Evolutionary conservation across 208 protist species (phyloP).

Genomic region (Phytomonas francai): DNA sequence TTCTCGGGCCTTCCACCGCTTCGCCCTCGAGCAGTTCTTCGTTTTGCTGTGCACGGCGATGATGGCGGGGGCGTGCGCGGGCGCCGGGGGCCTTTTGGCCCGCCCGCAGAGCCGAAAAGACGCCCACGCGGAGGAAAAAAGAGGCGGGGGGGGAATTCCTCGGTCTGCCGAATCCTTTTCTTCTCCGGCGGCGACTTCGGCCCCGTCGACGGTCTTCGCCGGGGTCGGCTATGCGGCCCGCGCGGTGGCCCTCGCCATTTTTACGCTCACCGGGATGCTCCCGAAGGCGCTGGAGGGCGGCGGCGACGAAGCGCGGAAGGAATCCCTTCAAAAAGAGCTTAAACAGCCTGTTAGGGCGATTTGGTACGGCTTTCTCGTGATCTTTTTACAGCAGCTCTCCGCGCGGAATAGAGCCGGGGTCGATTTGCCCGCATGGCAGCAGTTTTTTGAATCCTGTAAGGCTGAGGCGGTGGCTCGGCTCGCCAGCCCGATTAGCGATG

Average conservation of each 20-base stretch:
- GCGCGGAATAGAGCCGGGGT: constrained; percentile 31
- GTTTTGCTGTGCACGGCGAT: constrained; percentile 17
- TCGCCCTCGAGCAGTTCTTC: constrained; percentile 20
- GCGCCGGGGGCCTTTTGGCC: too few species aligned
- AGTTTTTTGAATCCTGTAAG: constrained; percentile 33
- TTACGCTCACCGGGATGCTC: too few species aligned
- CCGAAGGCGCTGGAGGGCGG: too few species aligned
- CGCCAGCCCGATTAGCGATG: background rate
- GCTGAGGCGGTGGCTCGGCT: constrained; percentile 8
- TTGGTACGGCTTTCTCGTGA: constrained; percentile 52
- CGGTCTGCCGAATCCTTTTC: background rate
- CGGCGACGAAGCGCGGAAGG: too few species aligned
- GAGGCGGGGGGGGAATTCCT: background rate
- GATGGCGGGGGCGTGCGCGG: constrained; percentile 8
- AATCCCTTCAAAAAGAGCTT: too few species aligned
- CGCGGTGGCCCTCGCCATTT: constrained; percentile 17
- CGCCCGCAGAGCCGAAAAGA: background rate
- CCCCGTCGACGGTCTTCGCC: constrained; percentile 6
- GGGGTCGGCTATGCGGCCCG: constrained; percentile 13
- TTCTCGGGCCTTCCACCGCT: too few species aligned
- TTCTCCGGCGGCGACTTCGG: background rate
- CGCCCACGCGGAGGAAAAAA: background rate
- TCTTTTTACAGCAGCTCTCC: constrained; percentile 74
- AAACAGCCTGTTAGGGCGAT: constrained; percentile 10
- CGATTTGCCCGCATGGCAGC: constrained; percentile 25